A percentile compares a stretch with the other conserved stretches of the same genome.
Conservation (phyloP, 2,329 filamentous ascomycete species). For the Fusarium cyanostomum region DNA sequence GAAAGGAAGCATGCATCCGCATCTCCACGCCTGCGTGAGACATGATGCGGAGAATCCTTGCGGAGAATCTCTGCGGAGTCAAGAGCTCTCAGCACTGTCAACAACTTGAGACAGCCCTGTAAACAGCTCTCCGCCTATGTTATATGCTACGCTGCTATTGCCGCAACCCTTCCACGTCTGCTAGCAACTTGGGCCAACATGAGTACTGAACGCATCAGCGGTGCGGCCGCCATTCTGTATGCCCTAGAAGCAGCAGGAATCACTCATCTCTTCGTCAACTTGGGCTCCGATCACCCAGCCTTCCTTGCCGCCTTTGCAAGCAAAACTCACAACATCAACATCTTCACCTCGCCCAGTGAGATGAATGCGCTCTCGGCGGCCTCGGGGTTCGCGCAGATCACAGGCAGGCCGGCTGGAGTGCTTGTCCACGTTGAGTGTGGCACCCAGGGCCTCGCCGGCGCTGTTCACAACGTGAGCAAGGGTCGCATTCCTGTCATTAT, state of each 20-base stretch:
- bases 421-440: conserved; percentile 45
- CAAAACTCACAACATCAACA: conserved; percentile 36
- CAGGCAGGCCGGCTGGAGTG: conserved; percentile 35
- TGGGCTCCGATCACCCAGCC: conserved; percentile 59
- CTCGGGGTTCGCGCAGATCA: conserved; percentile 43
- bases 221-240: neutral
- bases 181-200: neutral
- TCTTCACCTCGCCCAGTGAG: conserved; percentile 47
- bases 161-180: neutral
- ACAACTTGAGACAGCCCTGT: neutral
- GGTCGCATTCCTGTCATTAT: conserved; percentile 49
- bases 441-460: conserved; percentile 39
- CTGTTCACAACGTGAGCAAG: conserved; percentile 43
- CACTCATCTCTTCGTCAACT: conserved; percentile 61
- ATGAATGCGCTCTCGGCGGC: conserved; percentile 42
- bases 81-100: neutral
- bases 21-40: neutral
- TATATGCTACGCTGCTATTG: no score
- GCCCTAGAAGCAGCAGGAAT: conserved; percentile 50
- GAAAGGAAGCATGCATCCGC: neutral
- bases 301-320: conserved; percentile 44
- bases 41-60: neutral
- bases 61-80: neutral
- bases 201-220: neutral
- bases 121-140: neutral